Conservation (phyloP, 164 flowering plant species). For the Stephania yunnanensis region DNA sequence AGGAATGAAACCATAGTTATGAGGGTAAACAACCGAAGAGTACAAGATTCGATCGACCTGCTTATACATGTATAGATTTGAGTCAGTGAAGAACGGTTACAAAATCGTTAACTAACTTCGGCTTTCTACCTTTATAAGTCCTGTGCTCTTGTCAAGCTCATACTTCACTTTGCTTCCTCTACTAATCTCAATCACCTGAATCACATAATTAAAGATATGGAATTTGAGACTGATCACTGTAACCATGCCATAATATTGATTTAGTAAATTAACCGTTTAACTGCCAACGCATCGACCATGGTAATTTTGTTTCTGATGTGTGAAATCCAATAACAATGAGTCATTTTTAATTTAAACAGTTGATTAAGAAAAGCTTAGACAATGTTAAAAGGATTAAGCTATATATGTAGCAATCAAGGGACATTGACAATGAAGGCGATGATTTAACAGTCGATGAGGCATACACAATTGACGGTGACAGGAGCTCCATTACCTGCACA, state of each 20-base stretch:
- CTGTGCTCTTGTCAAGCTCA: constrained; percentile 83
- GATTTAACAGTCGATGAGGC: background rate
- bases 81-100: background rate
- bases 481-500: constrained; percentile 69
- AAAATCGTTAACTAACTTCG: background rate
- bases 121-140: constrained; percentile 57
- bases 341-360: too few species aligned
- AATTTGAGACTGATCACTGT: background rate
- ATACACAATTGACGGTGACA: constrained; percentile 44
- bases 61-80: background rate
- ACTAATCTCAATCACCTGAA: constrained; percentile 70
- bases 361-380: background rate
- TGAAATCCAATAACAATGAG: background rate
- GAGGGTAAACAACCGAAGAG: constrained; percentile 76
- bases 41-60: constrained; percentile 69
- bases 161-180: constrained; percentile 84
- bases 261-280: background rate
- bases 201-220: background rate
- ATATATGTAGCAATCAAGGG: too few species aligned
- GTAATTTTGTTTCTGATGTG: too few species aligned
- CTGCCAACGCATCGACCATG: too few species aligned
- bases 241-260: background rate
- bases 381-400: background rate
- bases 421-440: background rate
- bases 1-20: constrained; percentile 72